These are phyloP conservation scores for Lepidopterella palustris DNA, from an alignment of 495 filamentous ascomycete genomes.

Conservation along the genomic window DNA sequence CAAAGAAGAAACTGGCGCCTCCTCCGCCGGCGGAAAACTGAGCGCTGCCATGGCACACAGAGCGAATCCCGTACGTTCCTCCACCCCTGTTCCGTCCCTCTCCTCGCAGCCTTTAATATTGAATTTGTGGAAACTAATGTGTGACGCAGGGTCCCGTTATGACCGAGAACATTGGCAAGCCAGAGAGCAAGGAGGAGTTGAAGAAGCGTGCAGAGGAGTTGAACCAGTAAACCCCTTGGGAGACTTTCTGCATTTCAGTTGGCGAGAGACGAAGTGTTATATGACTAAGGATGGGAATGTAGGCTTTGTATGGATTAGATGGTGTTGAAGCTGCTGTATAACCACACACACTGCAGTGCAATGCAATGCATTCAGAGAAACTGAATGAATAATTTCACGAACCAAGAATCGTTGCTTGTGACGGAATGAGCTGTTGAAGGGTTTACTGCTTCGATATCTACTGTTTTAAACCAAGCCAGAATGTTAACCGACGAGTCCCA, in stretches of 20 bases:
- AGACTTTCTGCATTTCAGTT: no score
- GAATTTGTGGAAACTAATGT: not conserved
- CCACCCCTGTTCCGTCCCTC: not conserved
- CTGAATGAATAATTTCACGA: no score
- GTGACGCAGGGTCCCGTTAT: constrained; percentile 36
- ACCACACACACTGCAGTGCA: no score
- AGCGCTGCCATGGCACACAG: constrained; percentile 24
- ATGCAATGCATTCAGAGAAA: no score
- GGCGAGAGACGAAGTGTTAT: not conserved
- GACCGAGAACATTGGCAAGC: constrained; percentile 46
- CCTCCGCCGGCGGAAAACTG: constrained; percentile 11
- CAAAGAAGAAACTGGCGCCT: constrained; percentile 20
- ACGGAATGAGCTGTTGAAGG: no score
- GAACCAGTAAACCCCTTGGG: constrained; percentile 36
- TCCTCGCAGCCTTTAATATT: not conserved
- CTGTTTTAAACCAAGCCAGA: no score
- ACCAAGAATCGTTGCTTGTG: no score
- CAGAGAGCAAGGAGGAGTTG: constrained; percentile 42
- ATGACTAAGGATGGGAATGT: not conserved
- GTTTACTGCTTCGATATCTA: no score
- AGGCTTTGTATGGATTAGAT: no score
- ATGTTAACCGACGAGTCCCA: not conserved
- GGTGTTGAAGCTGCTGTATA: no score
- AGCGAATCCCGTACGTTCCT: constrained; percentile 25
- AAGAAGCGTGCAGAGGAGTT: constrained; percentile 38